Evolutionary conservation across 148 eudicot species (phyloP), one percentile per base, ranked within the genome.

Genomic region (Vaccinium myrtillus): DNA sequence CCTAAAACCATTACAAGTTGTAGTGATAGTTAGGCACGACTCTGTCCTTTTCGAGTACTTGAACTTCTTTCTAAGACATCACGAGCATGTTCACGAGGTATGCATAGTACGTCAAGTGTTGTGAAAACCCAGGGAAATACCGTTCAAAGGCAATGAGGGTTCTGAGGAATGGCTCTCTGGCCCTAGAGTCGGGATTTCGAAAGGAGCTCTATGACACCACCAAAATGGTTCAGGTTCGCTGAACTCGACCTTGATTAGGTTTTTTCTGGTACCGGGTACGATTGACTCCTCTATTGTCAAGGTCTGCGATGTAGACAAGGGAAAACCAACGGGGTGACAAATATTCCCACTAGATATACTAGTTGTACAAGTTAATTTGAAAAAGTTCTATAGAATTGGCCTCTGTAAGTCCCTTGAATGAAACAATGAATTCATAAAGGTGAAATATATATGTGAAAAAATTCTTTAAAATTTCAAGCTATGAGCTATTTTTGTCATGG

Each of bases 71-170:
- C 25, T 48, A 27, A 19, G 39, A n/a, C 8, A 51, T 19, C 3
- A 78, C 53, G 61, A 78, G 80, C 0, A 4, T 13, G 16, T 78
- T 39, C 80, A 53, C 51, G n/a, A 78, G 19, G 59, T 2, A n/a
- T 2, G 61, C 80, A 18, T 78, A 53, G 15, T 36, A 78, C 2
- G 80, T 51, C 43, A 78, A 51, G 39, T 23, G 2, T 5, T 23
- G 5, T 1, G 30, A 16, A 51, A 51, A 5, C 5, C 0, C 8
- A 23, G 0, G 39, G 21, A 63, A 78, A 14, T 39, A 78, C 1
- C 59, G 71, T 69, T 80, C 82, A 14, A 50, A 78, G 5, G 80
- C 80, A 11, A 78, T 27, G 43, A 78, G 14, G 80, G 51, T 78
- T 79, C 81, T 55, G 1, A 79, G 18, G 12, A 79, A 55, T 32